A percentile compares a stretch with the other conserved stretches of the same genome.
Conservation (phyloP, 2,329 filamentous ascomycete genomes). For the Exophiala sideris region DNA sequence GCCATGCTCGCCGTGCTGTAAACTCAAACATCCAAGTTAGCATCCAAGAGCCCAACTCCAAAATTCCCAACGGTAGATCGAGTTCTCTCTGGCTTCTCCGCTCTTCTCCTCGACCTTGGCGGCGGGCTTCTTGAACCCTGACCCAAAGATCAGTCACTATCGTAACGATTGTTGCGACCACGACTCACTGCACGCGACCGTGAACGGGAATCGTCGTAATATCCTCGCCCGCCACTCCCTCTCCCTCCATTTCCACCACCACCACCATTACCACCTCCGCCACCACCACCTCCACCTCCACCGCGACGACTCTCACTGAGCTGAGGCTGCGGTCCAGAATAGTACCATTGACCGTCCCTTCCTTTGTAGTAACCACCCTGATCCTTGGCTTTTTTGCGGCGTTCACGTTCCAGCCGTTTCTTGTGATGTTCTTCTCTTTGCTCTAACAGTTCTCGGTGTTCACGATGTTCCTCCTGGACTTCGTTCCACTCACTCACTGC, state of each 20-base stretch:
- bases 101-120: neutral
- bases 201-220: conserved; percentile 19
- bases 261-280: conserved; percentile 1
- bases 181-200: conserved; percentile 21
- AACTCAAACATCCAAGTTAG: neutral
- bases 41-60: conserved; percentile 7
- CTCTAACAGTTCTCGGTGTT: conserved; percentile 53
- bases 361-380: conserved; percentile 28
- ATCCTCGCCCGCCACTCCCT: neutral
- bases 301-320: conserved; percentile 19
- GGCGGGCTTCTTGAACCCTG: conserved; percentile 6
- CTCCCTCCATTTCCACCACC: no score
- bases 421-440: conserved; percentile 39
- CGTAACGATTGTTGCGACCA: conserved; percentile 12
- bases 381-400: conserved; percentile 21
- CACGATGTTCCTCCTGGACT: conserved; percentile 60
- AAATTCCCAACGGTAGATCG: conserved; percentile 9
- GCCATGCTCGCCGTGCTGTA: neutral
- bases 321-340: conserved; percentile 24
- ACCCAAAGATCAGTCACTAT: conserved; percentile 8
- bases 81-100: conserved; percentile 9
- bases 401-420: conserved; percentile 24
- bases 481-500: conserved; percentile 66
- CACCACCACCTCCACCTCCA: conserved; percentile 1
- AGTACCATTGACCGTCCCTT: conserved; percentile 28